Evolutionary conservation across 208 protist species (phyloP).

Genomic region (Tritrichomonas foetus): DNA sequence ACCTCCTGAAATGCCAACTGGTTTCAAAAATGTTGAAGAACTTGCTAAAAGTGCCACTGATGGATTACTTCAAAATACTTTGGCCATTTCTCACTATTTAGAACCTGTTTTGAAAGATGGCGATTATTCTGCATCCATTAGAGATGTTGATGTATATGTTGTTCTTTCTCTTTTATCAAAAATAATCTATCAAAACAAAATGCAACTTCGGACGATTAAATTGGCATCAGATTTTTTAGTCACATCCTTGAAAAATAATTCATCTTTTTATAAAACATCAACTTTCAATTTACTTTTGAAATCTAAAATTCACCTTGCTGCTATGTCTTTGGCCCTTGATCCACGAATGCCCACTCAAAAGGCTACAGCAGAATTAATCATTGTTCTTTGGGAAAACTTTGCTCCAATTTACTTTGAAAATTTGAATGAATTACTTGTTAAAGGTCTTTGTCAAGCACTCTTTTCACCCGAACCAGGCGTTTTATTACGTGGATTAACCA

Average conservation of each 20-base stretch:
- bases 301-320: neutral
- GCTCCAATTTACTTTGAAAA: neutral
- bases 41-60: too few relatives aligned
- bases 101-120: neutral
- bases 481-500: neutral
- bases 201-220: neutral
- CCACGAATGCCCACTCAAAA: neutral
- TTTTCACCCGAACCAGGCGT: neutral
- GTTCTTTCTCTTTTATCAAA: neutral
- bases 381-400: neutral
- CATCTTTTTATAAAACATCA: neutral
- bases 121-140: neutral
- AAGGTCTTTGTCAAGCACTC: neutral
- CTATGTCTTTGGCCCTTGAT: neutral
- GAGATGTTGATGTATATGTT: neutral
- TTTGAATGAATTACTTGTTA: neutral
- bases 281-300: conserved; percentile 13
- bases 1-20: neutral
- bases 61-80: neutral
- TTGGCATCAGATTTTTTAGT: neutral
- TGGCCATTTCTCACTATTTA: neutral
- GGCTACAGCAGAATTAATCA: neutral
- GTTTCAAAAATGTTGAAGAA: too few relatives aligned
- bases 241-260: neutral
- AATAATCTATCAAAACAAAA: neutral